A percentile compares a stretch with the other conserved stretches of the same genome.
These are phyloP conservation scores for Piromyces sp. DNA, from an alignment of 192 early-diverging fungal genomes.

Conservation along the genomic window DNA sequence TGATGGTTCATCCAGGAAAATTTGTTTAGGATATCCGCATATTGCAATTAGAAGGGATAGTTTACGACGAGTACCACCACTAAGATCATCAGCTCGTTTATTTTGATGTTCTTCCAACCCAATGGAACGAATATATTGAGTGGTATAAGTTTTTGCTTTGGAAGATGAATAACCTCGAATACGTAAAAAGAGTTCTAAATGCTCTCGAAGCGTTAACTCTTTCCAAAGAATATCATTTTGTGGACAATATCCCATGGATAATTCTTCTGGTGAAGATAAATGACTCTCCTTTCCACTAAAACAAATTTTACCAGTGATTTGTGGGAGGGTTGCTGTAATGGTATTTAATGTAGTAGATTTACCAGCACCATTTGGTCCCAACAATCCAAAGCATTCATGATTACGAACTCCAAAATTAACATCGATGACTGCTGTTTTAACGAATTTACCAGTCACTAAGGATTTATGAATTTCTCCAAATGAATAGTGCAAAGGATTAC, in stretches of 20 bases:
- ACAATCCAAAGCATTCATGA: too few relatives aligned
- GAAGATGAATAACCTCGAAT: constrained; percentile 15
- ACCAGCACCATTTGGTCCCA: too few relatives aligned
- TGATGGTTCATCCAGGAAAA: constrained; percentile 18
- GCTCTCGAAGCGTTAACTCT: constrained; percentile 17
- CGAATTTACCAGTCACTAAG: too few relatives aligned
- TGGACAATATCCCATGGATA: constrained; percentile 15
- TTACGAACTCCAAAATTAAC: too few relatives aligned
- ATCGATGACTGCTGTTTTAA: too few relatives aligned
- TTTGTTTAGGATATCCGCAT: constrained; percentile 3
- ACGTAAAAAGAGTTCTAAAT: constrained; percentile 15
- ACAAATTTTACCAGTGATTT: too few relatives aligned
- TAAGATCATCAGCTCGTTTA: constrained; percentile 5
- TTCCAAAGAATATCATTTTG: constrained; percentile 19
- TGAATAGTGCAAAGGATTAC: too few relatives aligned
- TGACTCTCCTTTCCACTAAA: too few relatives aligned
- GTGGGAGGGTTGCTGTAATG: too few relatives aligned
- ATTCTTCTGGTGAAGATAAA: too few relatives aligned
- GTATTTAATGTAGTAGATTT: too few relatives aligned
- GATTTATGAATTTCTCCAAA: too few relatives aligned
- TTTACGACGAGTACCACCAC: constrained; percentile 6
- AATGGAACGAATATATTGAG: constrained; percentile 11
- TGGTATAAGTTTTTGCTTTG: constrained; percentile 4
- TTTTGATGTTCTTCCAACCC: constrained; percentile 8
- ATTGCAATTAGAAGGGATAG: constrained; percentile 5